Conservation (phyloP, 345 rosid species). For the Boechera stricta region DNA sequence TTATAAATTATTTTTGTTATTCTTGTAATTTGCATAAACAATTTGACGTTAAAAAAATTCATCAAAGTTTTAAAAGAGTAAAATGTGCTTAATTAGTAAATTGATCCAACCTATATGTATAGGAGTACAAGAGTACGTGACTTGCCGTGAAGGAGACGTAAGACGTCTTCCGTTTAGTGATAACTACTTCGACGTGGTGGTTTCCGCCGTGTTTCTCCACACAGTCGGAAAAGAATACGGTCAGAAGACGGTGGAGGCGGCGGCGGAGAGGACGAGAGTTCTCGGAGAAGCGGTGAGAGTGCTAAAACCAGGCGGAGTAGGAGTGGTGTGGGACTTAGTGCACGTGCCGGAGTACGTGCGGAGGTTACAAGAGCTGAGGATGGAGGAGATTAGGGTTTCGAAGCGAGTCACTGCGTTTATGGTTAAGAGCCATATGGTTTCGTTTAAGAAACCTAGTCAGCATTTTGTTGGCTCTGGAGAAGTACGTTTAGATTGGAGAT, state of each 20-base stretch:
- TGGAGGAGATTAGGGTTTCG: slow-evolving; percentile 87
- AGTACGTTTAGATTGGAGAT: slow-evolving; percentile 80
- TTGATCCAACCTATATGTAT: neutral
- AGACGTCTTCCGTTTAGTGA: slow-evolving; percentile 83
- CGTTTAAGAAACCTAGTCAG: slow-evolving; percentile 81
- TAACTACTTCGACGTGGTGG: slow-evolving; percentile 92
- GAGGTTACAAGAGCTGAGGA: slow-evolving; percentile 77
- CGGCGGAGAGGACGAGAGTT: slow-evolving; percentile 86
- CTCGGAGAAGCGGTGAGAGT: slow-evolving; percentile 90
- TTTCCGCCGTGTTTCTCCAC: slow-evolving; percentile 83
- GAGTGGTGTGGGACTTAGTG: slow-evolving; percentile 85
- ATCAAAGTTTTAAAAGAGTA: too few relatives aligned
- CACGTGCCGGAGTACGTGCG: slow-evolving; percentile 86
- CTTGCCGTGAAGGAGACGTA: slow-evolving; percentile 91
- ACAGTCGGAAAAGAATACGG: slow-evolving; percentile 88
- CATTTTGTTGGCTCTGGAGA: slow-evolving; percentile 61
- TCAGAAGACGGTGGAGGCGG: slow-evolving; percentile 82
- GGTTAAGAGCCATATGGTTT: slow-evolving; percentile 89
- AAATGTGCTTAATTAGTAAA: neutral
- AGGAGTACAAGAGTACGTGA: slow-evolving; percentile 97
- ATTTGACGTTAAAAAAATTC: neutral
- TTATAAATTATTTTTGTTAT: too few relatives aligned
- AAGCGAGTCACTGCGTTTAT: slow-evolving; percentile 91
- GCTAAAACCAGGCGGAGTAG: slow-evolving; percentile 77
- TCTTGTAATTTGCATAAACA: neutral